Conservation (phyloP, 306 rosid species). For the Quercus bicolor region DNA sequence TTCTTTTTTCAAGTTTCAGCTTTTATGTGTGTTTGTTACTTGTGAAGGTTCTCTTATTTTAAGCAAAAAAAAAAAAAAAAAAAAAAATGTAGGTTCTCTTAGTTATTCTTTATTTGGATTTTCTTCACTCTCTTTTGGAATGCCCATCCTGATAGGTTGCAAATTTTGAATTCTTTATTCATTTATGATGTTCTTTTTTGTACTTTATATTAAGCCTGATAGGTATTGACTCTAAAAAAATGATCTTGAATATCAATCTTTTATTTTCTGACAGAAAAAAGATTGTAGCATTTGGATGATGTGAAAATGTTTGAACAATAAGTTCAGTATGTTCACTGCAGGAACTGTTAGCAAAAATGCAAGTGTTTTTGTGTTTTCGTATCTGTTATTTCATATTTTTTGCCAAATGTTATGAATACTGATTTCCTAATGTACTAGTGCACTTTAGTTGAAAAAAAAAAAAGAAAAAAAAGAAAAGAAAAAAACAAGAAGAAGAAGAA, state of each 20-base stretch:
- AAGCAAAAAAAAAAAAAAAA: too few relatives aligned
- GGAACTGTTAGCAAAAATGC: background rate
- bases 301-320: background rate
- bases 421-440: background rate
- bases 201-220: background rate
- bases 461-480: background rate
- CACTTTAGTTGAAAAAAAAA: background rate
- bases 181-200: background rate
- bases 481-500: too few relatives aligned
- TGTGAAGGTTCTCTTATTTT: background rate
- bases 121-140: background rate
- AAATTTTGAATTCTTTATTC: background rate
- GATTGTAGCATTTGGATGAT: background rate
- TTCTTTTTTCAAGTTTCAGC: conserved; percentile 11
- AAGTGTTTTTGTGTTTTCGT: background rate
- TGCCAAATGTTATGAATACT: background rate
- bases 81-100: background rate
- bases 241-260: background rate
- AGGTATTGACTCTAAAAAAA: background rate
- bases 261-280: too few relatives aligned
- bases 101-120: background rate
- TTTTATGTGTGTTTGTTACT: conserved; percentile 1
- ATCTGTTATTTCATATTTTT: background rate
- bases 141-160: background rate
- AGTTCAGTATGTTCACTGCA: background rate